Evolutionary conservation across 768 basidiomycete genomes (phyloP), one percentile per base, ranked within the genome.

Genomic region (Termitomyces sp.): DNA sequence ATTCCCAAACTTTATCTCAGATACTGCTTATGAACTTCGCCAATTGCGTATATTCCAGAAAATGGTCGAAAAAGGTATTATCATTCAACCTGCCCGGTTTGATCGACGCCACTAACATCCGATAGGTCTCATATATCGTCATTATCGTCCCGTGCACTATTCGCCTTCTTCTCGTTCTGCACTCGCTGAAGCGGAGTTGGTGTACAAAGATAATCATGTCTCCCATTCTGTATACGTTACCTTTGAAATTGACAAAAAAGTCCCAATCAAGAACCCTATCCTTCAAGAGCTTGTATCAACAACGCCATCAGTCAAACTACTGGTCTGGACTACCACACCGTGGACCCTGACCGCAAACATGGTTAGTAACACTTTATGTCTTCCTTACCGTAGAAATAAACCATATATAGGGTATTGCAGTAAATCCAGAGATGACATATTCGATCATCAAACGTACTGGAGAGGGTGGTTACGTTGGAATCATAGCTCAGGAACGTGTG

Each of bases 321-420:
- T 94, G 17, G 89, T 96, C 4, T 99, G 96, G 96, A 98, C 96
- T 2, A 98, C 96, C 3, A 98, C 96, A 0, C 91, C 96, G 1
- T 99, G 96, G 96, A 98, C 93, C 4, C 73, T 98, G 46, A 93
- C 91, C 5, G 91, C 93, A 1, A 98, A 99, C 66, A 93, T 94
- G 89, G 94, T 94, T 62, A 41, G 79, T 16, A 43, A 12, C 58
- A 7, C 23, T 60, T 55, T 34, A 16, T 19, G 44, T 19, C 25
- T n/a, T 6, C 16, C 57, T 10, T 27, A 17, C 7, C 39, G 39
- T 42, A 43, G 42, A 32, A 59, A 35, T 41, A 11, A 58, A 49
- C 53, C 30, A 19, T 21, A 14, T 57, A 23, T 57, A 96, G 95
- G 94, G 87, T n/a, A 90, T 98, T 46, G 90, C 94, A 5, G 85